Evolutionary conservation across 148 eudicot genomes (phyloP), one percentile per base, ranked within the genome.

Genomic region (Heliamphora exappendiculata): DNA sequence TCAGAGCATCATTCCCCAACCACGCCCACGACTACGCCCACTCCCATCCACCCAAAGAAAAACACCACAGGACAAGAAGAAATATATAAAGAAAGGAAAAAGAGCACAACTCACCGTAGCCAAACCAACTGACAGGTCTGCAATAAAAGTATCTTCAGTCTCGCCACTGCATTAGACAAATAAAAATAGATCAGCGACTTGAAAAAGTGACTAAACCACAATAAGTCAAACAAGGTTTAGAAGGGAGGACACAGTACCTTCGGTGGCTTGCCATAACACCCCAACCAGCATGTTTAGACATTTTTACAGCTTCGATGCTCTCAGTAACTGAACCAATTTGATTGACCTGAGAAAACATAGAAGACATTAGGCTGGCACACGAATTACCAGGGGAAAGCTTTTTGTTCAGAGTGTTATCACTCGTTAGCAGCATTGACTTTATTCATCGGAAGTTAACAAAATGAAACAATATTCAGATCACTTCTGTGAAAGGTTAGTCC

Each of bases 261-360:
- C 90, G 78, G 75, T 88, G 91, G 80, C 91, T 88, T 31, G 88
- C 83, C 88, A 88, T 88, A 12, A 88, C 84, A 72, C 91, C 88
- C 91, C 86, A 84, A 10, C 86, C 86, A 75, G 86, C 86, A 8
- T 34, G 72, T 58, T 84, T 84, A 0, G 87, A 76, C 87, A 84
- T 84, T 58, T 68, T 84, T 19, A 84, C 84, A n/a, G 87, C 87
- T 75, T 84, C 87, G 31, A 84, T 84, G 66, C 87, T 81, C 51
- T 84, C 87, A 26, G 82, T 81, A 22, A 84, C 87, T 4, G 88
- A 84, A 2, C 91, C 91, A 72, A 85, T 85, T 82, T 88, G 91
- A 68, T 88, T 88, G 31, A 88, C 88, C 90, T 85, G 78, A 34
- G 4, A 54, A 72, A 54, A 39, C 64, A 73, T 24, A 39, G 55